These are phyloP conservation scores for Galeopsis tetrahit DNA, from an alignment of 257 asterid species.

Conservation along the genomic window DNA sequence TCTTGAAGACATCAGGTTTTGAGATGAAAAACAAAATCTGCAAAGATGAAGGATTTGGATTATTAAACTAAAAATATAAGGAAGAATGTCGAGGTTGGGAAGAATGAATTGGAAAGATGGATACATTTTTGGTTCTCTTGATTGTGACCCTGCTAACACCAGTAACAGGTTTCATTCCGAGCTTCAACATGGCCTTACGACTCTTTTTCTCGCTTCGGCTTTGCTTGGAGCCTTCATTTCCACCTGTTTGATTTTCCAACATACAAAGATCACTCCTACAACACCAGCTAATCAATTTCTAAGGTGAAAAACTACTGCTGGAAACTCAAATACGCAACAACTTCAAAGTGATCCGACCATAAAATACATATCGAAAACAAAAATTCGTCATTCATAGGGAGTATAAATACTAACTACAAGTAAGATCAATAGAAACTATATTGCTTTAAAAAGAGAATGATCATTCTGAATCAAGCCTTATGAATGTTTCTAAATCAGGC, in stretches of 20 bases:
- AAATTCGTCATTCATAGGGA: neutral
- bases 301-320: neutral
- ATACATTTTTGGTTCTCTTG: conserved; percentile 81
- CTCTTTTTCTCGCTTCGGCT: conserved; percentile 99
- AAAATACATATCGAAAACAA: neutral
- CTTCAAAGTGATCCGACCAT: neutral
- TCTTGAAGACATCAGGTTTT: conserved; percentile 89
- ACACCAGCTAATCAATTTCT: neutral
- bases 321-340: neutral
- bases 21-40: conserved; percentile 86
- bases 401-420: neutral
- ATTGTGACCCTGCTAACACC: conserved; percentile 92
- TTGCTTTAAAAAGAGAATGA: neutral
- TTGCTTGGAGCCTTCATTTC: conserved; percentile 72
- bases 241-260: conserved; percentile 44
- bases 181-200: conserved; percentile 92
- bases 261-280: conserved; percentile 12
- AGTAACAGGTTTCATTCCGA: conserved; percentile 83
- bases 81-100: neutral
- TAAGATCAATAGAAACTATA: neutral
- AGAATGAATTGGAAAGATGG: neutral
- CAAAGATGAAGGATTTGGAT: conserved; percentile 8
- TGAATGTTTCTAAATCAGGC: neutral
- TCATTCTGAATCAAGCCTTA: neutral
- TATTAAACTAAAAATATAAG: neutral